Conservation (phyloP, 2,329 filamentous ascomycete genomes). For the Scytalidium sp. region DNA sequence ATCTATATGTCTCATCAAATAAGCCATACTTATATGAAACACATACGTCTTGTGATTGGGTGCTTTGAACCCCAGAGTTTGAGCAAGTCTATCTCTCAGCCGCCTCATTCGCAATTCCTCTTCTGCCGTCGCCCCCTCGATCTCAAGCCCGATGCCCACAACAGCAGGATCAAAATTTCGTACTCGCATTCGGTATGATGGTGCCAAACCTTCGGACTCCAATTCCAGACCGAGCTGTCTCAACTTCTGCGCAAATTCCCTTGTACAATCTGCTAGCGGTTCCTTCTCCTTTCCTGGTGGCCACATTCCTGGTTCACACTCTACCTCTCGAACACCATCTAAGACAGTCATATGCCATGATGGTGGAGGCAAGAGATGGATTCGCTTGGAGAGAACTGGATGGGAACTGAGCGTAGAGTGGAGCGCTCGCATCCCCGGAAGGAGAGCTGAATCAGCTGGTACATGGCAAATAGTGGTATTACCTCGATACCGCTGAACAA, state of each 20-base stretch:
- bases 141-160: conserved; percentile 12
- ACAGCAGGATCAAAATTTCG: conserved; percentile 4
- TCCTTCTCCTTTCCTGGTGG: conserved; percentile 11
- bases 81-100: conserved; percentile 13
- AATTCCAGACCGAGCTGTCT: neutral
- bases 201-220: neutral
- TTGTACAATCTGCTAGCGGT: conserved; percentile 11
- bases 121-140: conserved; percentile 16
- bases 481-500: neutral
- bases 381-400: conserved; percentile 7
- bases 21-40: conserved; percentile 22
- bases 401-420: conserved; percentile 14
- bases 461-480: conserved; percentile 1
- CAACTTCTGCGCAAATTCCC: conserved; percentile 10
- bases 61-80: conserved; percentile 12
- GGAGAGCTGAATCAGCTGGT: neutral
- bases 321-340: conserved; percentile 16
- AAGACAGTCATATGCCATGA: conserved; percentile 23
- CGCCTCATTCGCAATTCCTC: conserved; percentile 17
- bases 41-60: conserved; percentile 20
- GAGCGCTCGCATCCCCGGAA: conserved; percentile 1
- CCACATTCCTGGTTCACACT: conserved; percentile 18
- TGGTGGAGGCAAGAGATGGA: conserved; percentile 13
- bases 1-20: conserved; percentile 17
- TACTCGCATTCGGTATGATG: neutral